Evolutionary conservation across 306 rosid species (phyloP).

Genomic region (Boehmeria nivea): DNA sequence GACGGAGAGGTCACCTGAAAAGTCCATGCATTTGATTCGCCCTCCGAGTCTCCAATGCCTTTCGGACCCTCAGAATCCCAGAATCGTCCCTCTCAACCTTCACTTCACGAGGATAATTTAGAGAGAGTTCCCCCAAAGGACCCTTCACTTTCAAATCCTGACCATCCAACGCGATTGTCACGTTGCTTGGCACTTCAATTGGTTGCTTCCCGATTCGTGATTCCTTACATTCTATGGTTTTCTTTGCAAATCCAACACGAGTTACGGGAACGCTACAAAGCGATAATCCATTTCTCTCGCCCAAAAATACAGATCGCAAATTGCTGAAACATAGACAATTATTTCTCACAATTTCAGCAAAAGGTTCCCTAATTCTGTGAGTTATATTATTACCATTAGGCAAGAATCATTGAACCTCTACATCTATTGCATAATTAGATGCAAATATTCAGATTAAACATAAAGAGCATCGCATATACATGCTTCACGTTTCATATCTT

Average conservation of each 20-base stretch:
- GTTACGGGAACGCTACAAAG: conserved; percentile 34
- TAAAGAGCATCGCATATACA: too few relatives aligned
- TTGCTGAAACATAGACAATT: conserved; percentile 53
- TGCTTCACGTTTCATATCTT: too few relatives aligned
- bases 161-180: conserved; percentile 68
- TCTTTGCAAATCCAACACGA: conserved; percentile 44
- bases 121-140: conserved; percentile 79
- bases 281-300: conserved; percentile 43
- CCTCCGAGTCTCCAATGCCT: conserved; percentile 73
- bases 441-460: too few relatives aligned
- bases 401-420: too few relatives aligned
- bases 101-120: conserved; percentile 78
- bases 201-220: conserved; percentile 95
- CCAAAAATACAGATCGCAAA: conserved; percentile 60
- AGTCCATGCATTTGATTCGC: conserved; percentile 98
- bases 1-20: conserved; percentile 56
- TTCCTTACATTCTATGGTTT: conserved; percentile 71
- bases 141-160: conserved; percentile 75
- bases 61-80: conserved; percentile 49
- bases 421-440: too few relatives aligned
- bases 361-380: too few relatives aligned
- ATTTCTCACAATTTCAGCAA: too few relatives aligned
- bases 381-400: too few relatives aligned
- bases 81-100: conserved; percentile 56
- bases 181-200: conserved; percentile 62